These are phyloP conservation scores for Phialophora chinensis DNA, from an alignment of 2,329 filamentous ascomycete genomes.

Conservation along the genomic window DNA sequence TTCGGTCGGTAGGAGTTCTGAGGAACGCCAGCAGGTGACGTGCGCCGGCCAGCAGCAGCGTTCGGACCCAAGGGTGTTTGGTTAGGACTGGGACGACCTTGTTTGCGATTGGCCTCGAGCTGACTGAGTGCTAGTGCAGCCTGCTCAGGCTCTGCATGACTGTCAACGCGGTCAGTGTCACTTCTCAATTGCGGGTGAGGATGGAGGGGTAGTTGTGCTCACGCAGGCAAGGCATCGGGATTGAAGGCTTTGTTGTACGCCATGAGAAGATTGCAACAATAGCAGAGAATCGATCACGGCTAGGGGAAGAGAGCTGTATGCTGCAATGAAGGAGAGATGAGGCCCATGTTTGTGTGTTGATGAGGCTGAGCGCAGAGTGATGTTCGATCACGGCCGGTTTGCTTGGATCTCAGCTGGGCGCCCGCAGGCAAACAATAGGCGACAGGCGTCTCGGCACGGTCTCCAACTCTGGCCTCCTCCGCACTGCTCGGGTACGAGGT, in stretches of 20 bases:
- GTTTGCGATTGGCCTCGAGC: conserved; percentile 37
- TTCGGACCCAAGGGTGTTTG: conserved; percentile 40
- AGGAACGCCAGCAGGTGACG: conserved; percentile 38
- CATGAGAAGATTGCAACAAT: conserved; percentile 62
- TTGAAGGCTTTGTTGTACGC: conserved; percentile 94
- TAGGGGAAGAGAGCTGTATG: background rate
- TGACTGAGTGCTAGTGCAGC: conserved; percentile 53
- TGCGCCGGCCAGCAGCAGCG: conserved; percentile 27
- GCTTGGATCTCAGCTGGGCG: conserved; percentile 2
- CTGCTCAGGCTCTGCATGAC: conserved; percentile 75
- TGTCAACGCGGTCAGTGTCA: conserved; percentile 43
- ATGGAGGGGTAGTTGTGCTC: conserved; percentile 48
- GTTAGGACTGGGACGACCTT: conserved; percentile 34
- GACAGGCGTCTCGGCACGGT: background rate
- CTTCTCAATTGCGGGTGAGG: conserved; percentile 40
- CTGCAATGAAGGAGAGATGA: background rate
- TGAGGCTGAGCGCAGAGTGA: conserved; percentile 22
- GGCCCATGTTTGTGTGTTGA: conserved; percentile 3
- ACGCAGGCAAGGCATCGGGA: conserved; percentile 92
- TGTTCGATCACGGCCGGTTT: conserved; percentile 3
- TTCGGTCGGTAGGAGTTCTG: conserved; percentile 30
- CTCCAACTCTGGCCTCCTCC: background rate
- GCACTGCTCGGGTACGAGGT: background rate
- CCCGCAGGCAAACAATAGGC: conserved; percentile 11
- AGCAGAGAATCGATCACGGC: background rate